Percentiles rank a stretch among this genome's conserved stretches.
Conservation (phyloP, 768 basidiomycete species). For the Crucibulum laeve region DNA sequence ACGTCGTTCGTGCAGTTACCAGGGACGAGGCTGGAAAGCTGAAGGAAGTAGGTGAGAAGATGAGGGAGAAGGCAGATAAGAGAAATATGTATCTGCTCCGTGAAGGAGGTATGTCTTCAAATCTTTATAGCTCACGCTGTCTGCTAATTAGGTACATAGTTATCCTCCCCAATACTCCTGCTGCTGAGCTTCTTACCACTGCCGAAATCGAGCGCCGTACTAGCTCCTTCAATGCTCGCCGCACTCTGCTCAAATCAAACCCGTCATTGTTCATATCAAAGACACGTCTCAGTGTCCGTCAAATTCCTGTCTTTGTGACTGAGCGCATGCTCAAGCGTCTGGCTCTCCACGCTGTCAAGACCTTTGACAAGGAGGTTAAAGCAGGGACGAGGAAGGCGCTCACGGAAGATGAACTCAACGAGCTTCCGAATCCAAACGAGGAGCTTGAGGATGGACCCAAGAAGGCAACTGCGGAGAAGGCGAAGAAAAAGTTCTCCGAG, state of each 20-base stretch:
- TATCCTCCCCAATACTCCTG: slow-evolving; percentile 84
- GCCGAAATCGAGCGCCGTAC: slow-evolving; percentile 85
- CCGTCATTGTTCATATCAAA: slow-evolving; percentile 93
- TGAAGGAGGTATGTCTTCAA: slow-evolving; percentile 75
- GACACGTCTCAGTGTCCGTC: slow-evolving; percentile 90
- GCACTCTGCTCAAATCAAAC: slow-evolving; percentile 80
- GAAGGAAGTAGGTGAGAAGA: slow-evolving; percentile 83
- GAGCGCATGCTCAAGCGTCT: slow-evolving; percentile 89
- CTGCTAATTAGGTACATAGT: slow-evolving; percentile 41
- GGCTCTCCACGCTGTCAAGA: slow-evolving; percentile 72
- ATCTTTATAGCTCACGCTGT: background rate
- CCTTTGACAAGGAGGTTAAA: slow-evolving; percentile 78
- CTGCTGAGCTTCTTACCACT: slow-evolving; percentile 62
- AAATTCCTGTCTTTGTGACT: slow-evolving; percentile 85
- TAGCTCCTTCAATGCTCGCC: slow-evolving; percentile 80
- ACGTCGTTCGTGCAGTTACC: slow-evolving; percentile 87
- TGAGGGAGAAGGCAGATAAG: slow-evolving; percentile 88
- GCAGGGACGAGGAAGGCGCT: slow-evolving; percentile 55
- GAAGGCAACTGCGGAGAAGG: slow-evolving; percentile 16
- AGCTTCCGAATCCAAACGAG: slow-evolving; percentile 19
- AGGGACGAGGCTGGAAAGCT: slow-evolving; percentile 84
- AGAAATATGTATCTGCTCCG: slow-evolving; percentile 93
- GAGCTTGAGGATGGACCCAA: slow-evolving; percentile 17
- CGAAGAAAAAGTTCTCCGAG: slow-evolving; percentile 22
- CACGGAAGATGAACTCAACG: slow-evolving; percentile 66